Evolutionary conservation across 805 yeast genomes (phyloP), one percentile per base, ranked within the genome.

Genomic region (Ogataea ganodermae): DNA sequence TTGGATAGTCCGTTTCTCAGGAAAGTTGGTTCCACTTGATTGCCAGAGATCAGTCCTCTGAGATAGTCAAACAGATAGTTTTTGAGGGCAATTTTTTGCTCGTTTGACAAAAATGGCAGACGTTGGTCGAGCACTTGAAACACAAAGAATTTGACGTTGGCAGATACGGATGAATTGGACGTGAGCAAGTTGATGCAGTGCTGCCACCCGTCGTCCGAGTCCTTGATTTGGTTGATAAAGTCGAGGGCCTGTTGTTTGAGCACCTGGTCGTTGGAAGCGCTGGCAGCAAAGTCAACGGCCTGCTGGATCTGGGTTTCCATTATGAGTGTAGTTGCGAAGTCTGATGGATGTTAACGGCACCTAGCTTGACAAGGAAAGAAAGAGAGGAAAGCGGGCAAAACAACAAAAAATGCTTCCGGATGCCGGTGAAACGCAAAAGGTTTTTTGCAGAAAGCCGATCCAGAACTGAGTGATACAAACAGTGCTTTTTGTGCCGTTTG

Each of bases 211-310:
- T 79, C 78, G 22, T 70, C 71, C 4, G 84, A 73, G 28, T 74
- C 57, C 56, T 81, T 81, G 57, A 81, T 66, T 50, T 76, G 78
- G 50, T 73, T 72, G 53, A 80, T 75, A 61, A 78, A 80, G 20
- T 73, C 73, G 45, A 75, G 66, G 13, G 84, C 85, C 65, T 82
- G 84, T 52, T 76, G 80, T 60, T 83, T 83, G 42, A 89, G 70
- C 33, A 62, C 71, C 13, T 75, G 69, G 63, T 86, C 89, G 8
- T 84, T 78, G 21, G 83, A 73, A 24, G 87, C 84, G 64, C 82
- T 81, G 45, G 86, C 78, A 6, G 96, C 96, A 52, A 89, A 81
- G 52, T 80, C 83, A 40, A 91, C 94, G 35, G 96, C 97, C 69
- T 89, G 94, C 65, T 80, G 89, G 59, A 91, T 84, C 72, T 90